phyloP scores from a whole-genome alignment of 495 filamentous ascomycete species.

The Barbatosphaeria neglecta region DNA sequence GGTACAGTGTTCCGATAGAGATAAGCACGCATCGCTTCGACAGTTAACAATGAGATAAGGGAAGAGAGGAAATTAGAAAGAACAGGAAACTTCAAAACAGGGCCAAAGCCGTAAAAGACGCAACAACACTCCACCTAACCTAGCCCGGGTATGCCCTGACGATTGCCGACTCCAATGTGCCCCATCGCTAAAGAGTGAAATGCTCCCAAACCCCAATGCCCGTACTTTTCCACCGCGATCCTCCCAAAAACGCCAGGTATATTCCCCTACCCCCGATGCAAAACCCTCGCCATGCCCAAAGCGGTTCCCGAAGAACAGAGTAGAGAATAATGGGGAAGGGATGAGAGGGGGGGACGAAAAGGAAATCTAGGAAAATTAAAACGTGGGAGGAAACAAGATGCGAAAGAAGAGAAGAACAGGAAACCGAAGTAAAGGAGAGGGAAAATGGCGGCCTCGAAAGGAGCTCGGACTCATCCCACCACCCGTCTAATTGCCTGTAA shows the following conservation, averaged over 20 bases:
- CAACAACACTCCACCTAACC: too few relatives aligned
- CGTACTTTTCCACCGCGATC: constrained; percentile 3
- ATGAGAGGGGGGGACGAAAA: background rate
- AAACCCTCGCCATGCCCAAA: constrained; percentile 7
- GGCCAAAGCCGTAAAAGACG: background rate
- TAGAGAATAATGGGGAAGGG: constrained; percentile 1
- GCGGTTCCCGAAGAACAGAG: constrained; percentile 1
- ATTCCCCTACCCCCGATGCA: background rate
- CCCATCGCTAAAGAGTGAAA: too few relatives aligned
- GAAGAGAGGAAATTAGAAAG: background rate
- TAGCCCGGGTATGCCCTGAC: too few relatives aligned
- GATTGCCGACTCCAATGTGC: too few relatives aligned
- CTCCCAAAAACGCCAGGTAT: constrained; percentile 19
- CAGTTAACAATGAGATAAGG: background rate
- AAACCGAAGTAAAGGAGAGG: constrained; percentile 2
- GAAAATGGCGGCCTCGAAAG: background rate
- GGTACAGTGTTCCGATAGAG: too few relatives aligned
- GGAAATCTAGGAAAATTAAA: background rate
- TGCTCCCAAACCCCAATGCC: background rate
- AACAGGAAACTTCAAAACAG: background rate
- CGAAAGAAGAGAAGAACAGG: background rate
- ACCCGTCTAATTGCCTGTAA: background rate
- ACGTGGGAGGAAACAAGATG: background rate
- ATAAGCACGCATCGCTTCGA: too few relatives aligned
- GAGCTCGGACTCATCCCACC: background rate